These are phyloP conservation scores for Leccinum cinnamomeum DNA, from an alignment of 1,284 basidiomycete genomes.

Conservation along the genomic window DNA sequence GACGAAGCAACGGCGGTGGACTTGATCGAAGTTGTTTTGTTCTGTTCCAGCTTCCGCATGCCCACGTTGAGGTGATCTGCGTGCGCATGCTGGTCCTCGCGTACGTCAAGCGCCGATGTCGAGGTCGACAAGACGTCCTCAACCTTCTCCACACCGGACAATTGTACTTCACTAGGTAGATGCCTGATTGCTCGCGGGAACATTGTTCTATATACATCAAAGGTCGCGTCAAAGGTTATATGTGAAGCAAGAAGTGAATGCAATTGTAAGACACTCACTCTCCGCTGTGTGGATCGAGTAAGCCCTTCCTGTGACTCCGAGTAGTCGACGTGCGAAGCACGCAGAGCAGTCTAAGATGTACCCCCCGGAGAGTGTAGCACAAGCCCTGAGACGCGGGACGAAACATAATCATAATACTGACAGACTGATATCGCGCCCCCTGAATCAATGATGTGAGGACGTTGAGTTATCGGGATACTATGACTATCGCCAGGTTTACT, in stretches of 20 bases:
- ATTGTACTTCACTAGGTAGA: neutral
- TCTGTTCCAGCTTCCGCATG: too few species aligned
- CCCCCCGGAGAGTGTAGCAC: neutral
- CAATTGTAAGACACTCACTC: neutral
- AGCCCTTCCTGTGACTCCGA: neutral
- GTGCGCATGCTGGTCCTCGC: too few species aligned
- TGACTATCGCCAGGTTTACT: neutral
- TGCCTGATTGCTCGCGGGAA: neutral
- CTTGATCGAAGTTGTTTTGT: too few species aligned
- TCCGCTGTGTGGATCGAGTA: neutral
- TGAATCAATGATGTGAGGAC: constrained; percentile 1
- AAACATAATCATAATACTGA: neutral
- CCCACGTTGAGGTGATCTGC: too few species aligned
- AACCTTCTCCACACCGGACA: too few species aligned
- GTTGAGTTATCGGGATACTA: neutral
- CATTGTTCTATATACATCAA: neutral
- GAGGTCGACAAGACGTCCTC: neutral
- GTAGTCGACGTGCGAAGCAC: neutral
- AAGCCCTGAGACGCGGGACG: neutral
- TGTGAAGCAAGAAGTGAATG: neutral
- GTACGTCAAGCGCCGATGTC: neutral
- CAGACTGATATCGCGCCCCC: neutral
- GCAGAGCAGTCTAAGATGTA: neutral
- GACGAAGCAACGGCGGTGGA: too few species aligned
- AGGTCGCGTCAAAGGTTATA: neutral